Base-by-base conservation (phyloP, 2,329 filamentous ascomycete genomes). In the Monosporascus sp. region DNA sequence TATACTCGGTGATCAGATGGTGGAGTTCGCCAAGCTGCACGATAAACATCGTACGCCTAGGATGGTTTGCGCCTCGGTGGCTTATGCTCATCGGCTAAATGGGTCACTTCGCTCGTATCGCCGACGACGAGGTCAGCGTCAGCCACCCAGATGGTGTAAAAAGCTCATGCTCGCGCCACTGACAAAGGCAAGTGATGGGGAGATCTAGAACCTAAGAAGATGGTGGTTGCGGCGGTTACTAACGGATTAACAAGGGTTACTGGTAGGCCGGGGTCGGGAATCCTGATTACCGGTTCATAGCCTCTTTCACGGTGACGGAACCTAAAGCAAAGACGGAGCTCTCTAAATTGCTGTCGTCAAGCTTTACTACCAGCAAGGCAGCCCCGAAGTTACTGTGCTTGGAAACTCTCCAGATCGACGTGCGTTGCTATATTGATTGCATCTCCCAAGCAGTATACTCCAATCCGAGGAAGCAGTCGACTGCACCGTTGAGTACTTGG, bases 31-130 rank as follows among this genome's bases (percentile, higher is more conserved):
- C 22, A 60, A 59, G 22, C 59, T 70, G 20, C 73, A 74, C 55
- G 60, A 68, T n/a, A 65, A 71, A 54, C 65, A 74, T 58, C 71
- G 72, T 70, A 63, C 31, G 56, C 24, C 8, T 46, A 27, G 6
- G 6, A 27, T 25, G 20, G 4, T 27, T 15, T 17, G 8, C 2
- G 43, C 6, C 6, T 1, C 5, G 24, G 6, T 18, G 24, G 9
- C n/a, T 24, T 46, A 39, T 14, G 8, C 27, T 25, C 8, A 22
- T 37, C 2, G 18, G 20, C 9, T 22, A 43, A 27, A 18, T 44
- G 70, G 67, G 69, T 2, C 58, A 66, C 35, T 76, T 76, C 57
- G 70, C 77, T 31, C 72, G 75, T 17, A 74, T 76, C 35, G 64
- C 66, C 6, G 63, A 68, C 25, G 70, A 75, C 49, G 73, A 77